Base-by-base conservation (phyloP, 176 grass and related monocot genomes). In the Triticum dicoccoides region DNA sequence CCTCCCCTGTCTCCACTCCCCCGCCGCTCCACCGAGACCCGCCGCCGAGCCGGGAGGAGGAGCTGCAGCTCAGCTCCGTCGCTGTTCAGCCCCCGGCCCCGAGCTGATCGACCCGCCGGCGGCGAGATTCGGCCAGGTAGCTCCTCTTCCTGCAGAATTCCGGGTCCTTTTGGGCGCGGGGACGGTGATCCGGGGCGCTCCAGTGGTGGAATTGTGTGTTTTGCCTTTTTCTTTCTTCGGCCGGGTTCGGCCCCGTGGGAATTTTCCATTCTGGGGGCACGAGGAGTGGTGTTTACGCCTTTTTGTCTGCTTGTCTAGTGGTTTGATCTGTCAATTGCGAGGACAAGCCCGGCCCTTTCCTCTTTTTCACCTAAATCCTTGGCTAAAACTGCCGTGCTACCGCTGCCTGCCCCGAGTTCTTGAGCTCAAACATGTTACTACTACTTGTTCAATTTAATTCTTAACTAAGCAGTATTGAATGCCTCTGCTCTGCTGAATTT, bases 61-160 rank as follows among this genome's bases (percentile, higher is more conserved):
- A 21, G 42, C 5, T 81, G 69, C 85, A 88, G 76, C 81, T 87
- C 76, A 39, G 37, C 61, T 37, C 68, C 2, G 79, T 9, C 34
- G 6, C 42, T 29, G 45, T 61, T 74, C 85, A 62, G 35, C 24
- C 25, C 15, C 25, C 8, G 44, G 18, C 6, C 3, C 27, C 14
- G 38, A 84, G 64, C 72, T 69, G 72, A 86, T 80, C 82, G 70
- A 71, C 77, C 39, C 54, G 54, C 49, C 81, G 69, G 17, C 82
- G 7, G 69, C 38, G 38, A 61, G 89, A 69, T 88, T 90, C 82
- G 24, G 25, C 54, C 41, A 88, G 90, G 86, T 88, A 91, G n/a
- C 62, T 52, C 86, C 51, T 1, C 5, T 77, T 81, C 51, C 20
- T 65, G 52, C 82, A 34, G 52, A 85, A 88, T 82, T 82, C 14